Base-by-base conservation (phyloP, 305 asterid genomes). In the Caryopteris hybrid region DNA sequence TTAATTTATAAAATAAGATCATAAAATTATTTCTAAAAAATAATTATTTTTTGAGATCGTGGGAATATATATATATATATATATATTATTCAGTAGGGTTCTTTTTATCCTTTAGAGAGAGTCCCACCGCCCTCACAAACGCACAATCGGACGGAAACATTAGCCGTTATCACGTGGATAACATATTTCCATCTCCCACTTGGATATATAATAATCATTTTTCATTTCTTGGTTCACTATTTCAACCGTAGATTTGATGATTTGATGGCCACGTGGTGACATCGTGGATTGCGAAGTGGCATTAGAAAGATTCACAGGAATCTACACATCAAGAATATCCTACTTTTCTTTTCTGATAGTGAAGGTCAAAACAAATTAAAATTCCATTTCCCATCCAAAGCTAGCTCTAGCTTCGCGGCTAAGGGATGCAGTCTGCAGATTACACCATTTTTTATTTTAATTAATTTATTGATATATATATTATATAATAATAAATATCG, bases 111-210 rank as follows among this genome's bases (percentile, higher is more conserved):
- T n/a, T n/a, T n/a, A n/a, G n/a, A n/a, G n/a, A n/a, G n/a, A n/a
- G n/a, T 39, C 52, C 66, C 87, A 80, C 84, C 87, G 83, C 39
- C 77, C 78, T 22, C 45, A 75, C 48, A 4, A 75, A 75, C 66
- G 36, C 71, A 70, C 74, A 72, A 68, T 48, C 20, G 34, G 61
- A 63, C 8, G 25, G 7, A n/a, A n/a, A n/a, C n/a, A n/a, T n/a
- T n/a, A n/a, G n/a, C 57, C 22, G 23, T 61, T 60, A 41, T 60
- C 38, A 10, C 48, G 64, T 18, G 48, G 3, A 18, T 21, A 7
- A 45, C 31, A 45, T 3, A 29, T 48, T 74, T 20, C 76, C 42
- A 74, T 78, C 83, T 45, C 59, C 82, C 64, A 34, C 54, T 54
- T 22, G 56, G 33, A 42, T 43, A 16, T n/a, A n/a, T n/a, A n/a